phyloP scores from a whole-genome alignment of 352 stramenopile genomes.

The Globisporangium radiosum region DNA sequence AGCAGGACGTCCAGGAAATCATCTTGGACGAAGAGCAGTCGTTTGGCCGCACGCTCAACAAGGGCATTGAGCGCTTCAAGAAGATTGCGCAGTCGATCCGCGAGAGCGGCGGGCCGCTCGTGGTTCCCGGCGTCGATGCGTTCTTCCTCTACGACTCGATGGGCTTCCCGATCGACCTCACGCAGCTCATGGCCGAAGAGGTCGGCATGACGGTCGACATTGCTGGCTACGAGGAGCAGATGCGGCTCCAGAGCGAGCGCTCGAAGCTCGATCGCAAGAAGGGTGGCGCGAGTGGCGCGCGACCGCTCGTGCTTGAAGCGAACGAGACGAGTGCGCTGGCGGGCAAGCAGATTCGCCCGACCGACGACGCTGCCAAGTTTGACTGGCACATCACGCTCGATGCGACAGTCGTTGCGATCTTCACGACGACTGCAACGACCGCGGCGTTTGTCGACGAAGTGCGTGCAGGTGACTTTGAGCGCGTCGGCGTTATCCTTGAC shows the following conservation, averaged over 20 bases:
- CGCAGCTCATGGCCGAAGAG: conserved; percentile 96
- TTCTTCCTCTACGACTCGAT: conserved; percentile 99
- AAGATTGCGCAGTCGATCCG: conserved; percentile 81
- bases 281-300: conserved; percentile 55
- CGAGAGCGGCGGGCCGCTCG: conserved; percentile 50
- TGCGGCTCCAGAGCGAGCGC: conserved; percentile 86
- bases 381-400: conserved; percentile 79
- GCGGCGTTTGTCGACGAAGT: conserved; percentile 78
- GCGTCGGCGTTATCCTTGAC: conserved; percentile 95
- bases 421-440: conserved; percentile 87
- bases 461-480: conserved; percentile 72
- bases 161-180: conserved; percentile 98
- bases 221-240: conserved; percentile 92
- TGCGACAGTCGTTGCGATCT: conserved; percentile 90
- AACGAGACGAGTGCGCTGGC: conserved; percentile 91
- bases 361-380: conserved; percentile 95
- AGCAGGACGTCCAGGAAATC: conserved; percentile 89
- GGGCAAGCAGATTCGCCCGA: conserved; percentile 75
- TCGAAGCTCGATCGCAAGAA: conserved; percentile 89
- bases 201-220: conserved; percentile 91
- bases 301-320: conserved; percentile 90
- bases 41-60: conserved; percentile 94
- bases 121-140: conserved; percentile 92
- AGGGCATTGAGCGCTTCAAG: conserved; percentile 87
- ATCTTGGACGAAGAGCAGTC: conserved; percentile 96